Percentiles rank a stretch among this genome's conserved stretches.
Evolutionary conservation across 768 basidiomycete species (phyloP).

Genomic region (Russula compacta): DNA sequence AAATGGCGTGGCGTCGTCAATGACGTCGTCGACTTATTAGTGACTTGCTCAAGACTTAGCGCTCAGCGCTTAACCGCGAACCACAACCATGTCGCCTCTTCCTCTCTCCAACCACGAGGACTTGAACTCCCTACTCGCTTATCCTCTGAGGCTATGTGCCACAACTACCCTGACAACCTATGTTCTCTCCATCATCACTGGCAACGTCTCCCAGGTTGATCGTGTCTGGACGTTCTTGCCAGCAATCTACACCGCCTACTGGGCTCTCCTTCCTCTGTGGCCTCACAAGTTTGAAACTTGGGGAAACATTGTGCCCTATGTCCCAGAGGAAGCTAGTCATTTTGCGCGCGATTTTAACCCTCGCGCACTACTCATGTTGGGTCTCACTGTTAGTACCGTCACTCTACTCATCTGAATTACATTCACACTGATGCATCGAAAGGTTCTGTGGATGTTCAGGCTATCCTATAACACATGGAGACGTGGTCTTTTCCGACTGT

Average conservation of each 20-base stretch:
- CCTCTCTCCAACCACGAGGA: not conserved
- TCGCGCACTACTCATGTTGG: conserved; percentile 68
- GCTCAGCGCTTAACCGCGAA: not conserved
- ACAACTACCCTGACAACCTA: conserved; percentile 42
- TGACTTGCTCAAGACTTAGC: no score
- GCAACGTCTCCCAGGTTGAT: conserved; percentile 84
- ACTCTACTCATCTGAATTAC: not conserved
- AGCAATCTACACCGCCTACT: conserved; percentile 73
- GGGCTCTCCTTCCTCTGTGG: conserved; percentile 64
- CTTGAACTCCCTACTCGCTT: conserved; percentile 24
- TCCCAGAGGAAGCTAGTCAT: conserved; percentile 36
- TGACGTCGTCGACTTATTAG: no score
- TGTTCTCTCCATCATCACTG: conserved; percentile 54
- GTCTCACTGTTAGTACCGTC: conserved; percentile 40
- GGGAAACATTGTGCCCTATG: conserved; percentile 47
- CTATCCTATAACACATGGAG: conserved; percentile 77
- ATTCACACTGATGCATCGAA: conserved; percentile 12
- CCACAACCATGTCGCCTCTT: not conserved
- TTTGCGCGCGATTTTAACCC: conserved; percentile 48
- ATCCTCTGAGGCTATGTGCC: conserved; percentile 57
- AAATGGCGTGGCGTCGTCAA: no score
- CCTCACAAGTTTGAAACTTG: conserved; percentile 23
- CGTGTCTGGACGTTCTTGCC: conserved; percentile 69
- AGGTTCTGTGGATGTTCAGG: conserved; percentile 56
- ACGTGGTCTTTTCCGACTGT: conserved; percentile 73